A percentile compares a stretch with the other conserved stretches of the same genome.
These are phyloP conservation scores for Fusarium sp. DNA, from an alignment of 2,329 filamentous ascomycete genomes.

Conservation along the genomic window DNA sequence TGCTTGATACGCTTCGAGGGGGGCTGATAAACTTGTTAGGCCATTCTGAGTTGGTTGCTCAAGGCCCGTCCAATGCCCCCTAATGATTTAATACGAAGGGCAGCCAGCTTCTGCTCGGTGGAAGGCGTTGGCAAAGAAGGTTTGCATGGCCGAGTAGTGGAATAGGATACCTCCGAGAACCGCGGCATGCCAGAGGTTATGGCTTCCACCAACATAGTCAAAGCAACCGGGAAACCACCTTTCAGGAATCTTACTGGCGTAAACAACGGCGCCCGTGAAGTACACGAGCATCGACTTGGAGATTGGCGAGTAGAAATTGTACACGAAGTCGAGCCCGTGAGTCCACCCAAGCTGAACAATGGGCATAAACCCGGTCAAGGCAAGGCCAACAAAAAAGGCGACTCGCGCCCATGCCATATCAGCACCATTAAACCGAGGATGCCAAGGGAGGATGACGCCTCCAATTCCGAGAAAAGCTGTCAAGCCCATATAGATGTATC, in stretches of 20 bases:
- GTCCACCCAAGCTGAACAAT: slow-evolving; percentile 84
- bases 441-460: slow-evolving; percentile 94
- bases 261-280: slow-evolving; percentile 83
- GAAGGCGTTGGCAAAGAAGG: slow-evolving; percentile 87
- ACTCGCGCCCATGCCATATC: slow-evolving; percentile 96
- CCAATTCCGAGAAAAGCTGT: slow-evolving; percentile 85
- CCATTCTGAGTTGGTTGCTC: not conserved
- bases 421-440: slow-evolving; percentile 89
- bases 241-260: slow-evolving; percentile 93
- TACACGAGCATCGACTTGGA: slow-evolving; percentile 89
- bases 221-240: slow-evolving; percentile 93
- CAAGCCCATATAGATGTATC: slow-evolving; percentile 85
- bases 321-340: slow-evolving; percentile 82
- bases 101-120: slow-evolving; percentile 72
- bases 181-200: slow-evolving; percentile 97
- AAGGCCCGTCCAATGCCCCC: not conserved
- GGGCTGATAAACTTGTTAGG: not conserved
- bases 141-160: slow-evolving; percentile 95
- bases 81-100: slow-evolving; percentile 59
- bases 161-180: slow-evolving; percentile 97
- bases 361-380: slow-evolving; percentile 88
- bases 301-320: slow-evolving; percentile 89
- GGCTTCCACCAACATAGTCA: slow-evolving; percentile 93
- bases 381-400: slow-evolving; percentile 88
- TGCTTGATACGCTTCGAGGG: not conserved